Conservation (phyloP, 179 eudicot species). For the Heliamphora pulchella region DNA sequence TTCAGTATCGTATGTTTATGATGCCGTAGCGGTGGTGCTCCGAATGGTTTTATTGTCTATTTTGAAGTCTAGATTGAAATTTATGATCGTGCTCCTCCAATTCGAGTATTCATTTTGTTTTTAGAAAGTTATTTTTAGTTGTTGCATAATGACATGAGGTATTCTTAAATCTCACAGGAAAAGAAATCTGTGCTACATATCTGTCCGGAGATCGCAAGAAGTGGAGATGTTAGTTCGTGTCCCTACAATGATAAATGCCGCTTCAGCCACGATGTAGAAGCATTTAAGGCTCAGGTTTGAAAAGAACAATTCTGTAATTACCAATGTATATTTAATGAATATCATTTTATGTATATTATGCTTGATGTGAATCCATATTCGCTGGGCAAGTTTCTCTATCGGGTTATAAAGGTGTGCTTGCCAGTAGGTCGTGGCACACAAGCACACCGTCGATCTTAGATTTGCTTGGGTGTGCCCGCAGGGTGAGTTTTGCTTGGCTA, state of each 20-base stretch:
- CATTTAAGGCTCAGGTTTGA: slow-evolving; percentile 62
- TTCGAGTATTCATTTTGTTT: neutral
- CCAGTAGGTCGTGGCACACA: no score
- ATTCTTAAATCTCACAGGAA: slow-evolving; percentile 41
- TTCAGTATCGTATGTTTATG: no score
- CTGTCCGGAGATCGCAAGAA: slow-evolving; percentile 73
- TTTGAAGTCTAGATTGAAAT: neutral
- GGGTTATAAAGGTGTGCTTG: no score
- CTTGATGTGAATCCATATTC: no score
- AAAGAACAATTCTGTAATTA: neutral
- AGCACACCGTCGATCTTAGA: no score
- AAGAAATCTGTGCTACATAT: slow-evolving; percentile 49
- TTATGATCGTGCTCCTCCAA: neutral
- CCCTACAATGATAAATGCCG: slow-evolving; percentile 68
- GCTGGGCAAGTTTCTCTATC: no score
- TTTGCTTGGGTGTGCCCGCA: no score
- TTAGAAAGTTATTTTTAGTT: neutral
- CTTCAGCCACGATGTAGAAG: slow-evolving; percentile 80
- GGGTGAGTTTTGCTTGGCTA: no score
- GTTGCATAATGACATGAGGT: neutral
- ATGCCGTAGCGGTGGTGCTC: neutral
- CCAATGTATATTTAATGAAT: neutral
- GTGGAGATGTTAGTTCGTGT: slow-evolving; percentile 54
- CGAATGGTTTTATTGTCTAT: neutral
- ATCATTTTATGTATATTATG: no score